Conservation (phyloP, 2,329 filamentous ascomycete species). For the Immersiporthe knoxdaviesiana region DNA sequence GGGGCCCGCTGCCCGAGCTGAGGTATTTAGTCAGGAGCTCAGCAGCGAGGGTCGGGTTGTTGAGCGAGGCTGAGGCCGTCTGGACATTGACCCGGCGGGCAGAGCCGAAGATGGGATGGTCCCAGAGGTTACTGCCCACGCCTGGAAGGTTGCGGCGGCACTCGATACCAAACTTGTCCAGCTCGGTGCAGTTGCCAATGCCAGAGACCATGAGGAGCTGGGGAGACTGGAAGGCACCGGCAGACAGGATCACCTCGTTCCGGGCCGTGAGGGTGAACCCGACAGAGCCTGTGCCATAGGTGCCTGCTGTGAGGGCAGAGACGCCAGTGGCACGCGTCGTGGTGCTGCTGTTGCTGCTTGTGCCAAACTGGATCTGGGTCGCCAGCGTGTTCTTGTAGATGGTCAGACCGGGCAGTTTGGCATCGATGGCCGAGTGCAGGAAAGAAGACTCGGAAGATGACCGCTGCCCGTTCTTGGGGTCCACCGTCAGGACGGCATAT, state of each 20-base stretch:
- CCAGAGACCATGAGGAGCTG: slow-evolving; percentile 42
- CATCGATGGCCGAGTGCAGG: slow-evolving; percentile 30
- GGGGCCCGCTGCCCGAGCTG: slow-evolving; percentile 3
- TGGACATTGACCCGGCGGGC: slow-evolving; percentile 15
- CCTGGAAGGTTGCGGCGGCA: slow-evolving; percentile 34
- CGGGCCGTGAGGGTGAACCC: slow-evolving; percentile 20
- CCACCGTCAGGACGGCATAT: slow-evolving; percentile 19
- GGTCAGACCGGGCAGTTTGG: slow-evolving; percentile 30
- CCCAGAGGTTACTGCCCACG: slow-evolving; percentile 31
- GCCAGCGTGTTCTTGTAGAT: slow-evolving; percentile 18
- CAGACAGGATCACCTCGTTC: slow-evolving; percentile 47
- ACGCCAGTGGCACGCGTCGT: slow-evolving; percentile 19
- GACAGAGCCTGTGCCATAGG: slow-evolving; percentile 18
- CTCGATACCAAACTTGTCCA: slow-evolving; percentile 38
- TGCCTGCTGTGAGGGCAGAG: slow-evolving; percentile 17
- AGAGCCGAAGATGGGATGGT: slow-evolving; percentile 20
- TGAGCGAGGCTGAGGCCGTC: slow-evolving; percentile 13
- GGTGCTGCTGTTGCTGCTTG: neutral
- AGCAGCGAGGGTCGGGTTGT: slow-evolving; percentile 9
- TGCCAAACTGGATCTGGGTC: slow-evolving; percentile 1
- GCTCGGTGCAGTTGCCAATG: slow-evolving; percentile 37
- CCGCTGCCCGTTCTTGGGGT: slow-evolving; percentile 15
- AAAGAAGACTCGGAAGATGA: slow-evolving; percentile 25
- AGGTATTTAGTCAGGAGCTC: slow-evolving; percentile 8
- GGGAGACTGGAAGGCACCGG: slow-evolving; percentile 46